A percentile compares a stretch with the other conserved stretches of the same genome.
These are phyloP conservation scores for Colletotrichum gigasporum DNA, from an alignment of 2,329 filamentous ascomycete species.

Conservation along the genomic window DNA sequence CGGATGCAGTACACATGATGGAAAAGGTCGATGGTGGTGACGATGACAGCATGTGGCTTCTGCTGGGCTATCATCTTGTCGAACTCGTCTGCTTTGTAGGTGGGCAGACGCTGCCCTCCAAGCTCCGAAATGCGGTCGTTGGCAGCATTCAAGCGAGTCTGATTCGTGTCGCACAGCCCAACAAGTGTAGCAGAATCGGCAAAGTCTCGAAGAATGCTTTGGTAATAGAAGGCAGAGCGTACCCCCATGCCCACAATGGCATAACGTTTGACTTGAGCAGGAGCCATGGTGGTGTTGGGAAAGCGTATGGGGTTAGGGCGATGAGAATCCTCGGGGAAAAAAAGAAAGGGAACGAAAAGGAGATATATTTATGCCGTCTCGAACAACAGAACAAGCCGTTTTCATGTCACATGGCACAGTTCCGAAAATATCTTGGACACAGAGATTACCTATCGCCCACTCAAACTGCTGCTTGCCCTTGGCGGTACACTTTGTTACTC, in stretches of 20 bases:
- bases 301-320: not conserved
- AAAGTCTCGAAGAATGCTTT: constrained; percentile 52
- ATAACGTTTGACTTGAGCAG: constrained; percentile 38
- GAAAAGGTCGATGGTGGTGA: constrained; percentile 58
- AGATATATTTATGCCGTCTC: too few species aligned
- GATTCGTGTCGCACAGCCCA: constrained; percentile 56
- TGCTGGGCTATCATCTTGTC: constrained; percentile 56
- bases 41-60: constrained; percentile 56
- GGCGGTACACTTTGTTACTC: too few species aligned
- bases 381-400: too few species aligned
- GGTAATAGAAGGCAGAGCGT: constrained; percentile 55
- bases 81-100: constrained; percentile 54
- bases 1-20: constrained; percentile 57
- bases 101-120: constrained; percentile 47
- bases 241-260: constrained; percentile 54
- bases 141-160: constrained; percentile 54
- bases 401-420: not conserved
- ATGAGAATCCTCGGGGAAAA: too few species aligned
- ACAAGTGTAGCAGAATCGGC: constrained; percentile 48
- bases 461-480: too few species aligned
- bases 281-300: not conserved
- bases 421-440: too few species aligned
- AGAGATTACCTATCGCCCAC: too few species aligned
- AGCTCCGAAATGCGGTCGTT: constrained; percentile 47
- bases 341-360: too few species aligned